Percentiles rank a stretch among this genome's conserved stretches.
Evolutionary conservation across 306 rosid species (phyloP).

Genomic region (Begonia fuchsioides): DNA sequence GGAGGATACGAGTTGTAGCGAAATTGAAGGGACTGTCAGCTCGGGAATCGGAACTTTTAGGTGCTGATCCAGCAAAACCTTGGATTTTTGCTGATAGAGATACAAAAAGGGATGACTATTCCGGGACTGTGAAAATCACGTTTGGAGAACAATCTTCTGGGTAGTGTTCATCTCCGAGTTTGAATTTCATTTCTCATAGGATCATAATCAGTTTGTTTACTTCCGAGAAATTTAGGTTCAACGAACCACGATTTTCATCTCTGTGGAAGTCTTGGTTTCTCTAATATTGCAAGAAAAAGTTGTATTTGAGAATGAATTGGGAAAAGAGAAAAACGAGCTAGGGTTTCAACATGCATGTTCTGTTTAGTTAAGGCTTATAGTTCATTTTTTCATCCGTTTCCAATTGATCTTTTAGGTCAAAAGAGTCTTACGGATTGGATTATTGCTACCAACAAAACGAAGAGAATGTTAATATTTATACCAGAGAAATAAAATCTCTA

Average conservation of each 20-base stretch:
- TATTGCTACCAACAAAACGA: constrained; percentile 49
- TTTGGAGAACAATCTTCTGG: constrained; percentile 44
- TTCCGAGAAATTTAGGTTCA: not conserved
- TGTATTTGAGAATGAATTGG: not conserved
- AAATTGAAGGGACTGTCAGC: constrained; percentile 26
- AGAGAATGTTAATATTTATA: constrained; percentile 35
- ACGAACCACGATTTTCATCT: not conserved
- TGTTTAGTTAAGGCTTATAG: not conserved
- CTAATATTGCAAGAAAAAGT: not conserved
- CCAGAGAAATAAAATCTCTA: constrained; percentile 55
- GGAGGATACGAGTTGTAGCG: constrained; percentile 44
- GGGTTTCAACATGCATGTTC: not conserved
- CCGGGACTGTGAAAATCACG: constrained; percentile 32
- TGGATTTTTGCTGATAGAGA: constrained; percentile 53
- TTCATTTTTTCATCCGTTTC: not conserved
- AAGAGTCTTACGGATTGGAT: constrained; percentile 44
- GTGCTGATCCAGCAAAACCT: constrained; percentile 12
- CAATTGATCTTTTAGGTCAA: constrained; percentile 27
- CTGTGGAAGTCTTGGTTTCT: not conserved
- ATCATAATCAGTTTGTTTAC: no score
- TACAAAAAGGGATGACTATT: constrained; percentile 27
- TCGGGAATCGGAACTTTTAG: constrained; percentile 9
- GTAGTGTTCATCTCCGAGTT: constrained; percentile 16
- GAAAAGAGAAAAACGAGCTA: not conserved
- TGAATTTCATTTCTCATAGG: not conserved